Evolutionary conservation across 345 rosid species (phyloP).

Genomic region (Boechera divaricarpa): DNA sequence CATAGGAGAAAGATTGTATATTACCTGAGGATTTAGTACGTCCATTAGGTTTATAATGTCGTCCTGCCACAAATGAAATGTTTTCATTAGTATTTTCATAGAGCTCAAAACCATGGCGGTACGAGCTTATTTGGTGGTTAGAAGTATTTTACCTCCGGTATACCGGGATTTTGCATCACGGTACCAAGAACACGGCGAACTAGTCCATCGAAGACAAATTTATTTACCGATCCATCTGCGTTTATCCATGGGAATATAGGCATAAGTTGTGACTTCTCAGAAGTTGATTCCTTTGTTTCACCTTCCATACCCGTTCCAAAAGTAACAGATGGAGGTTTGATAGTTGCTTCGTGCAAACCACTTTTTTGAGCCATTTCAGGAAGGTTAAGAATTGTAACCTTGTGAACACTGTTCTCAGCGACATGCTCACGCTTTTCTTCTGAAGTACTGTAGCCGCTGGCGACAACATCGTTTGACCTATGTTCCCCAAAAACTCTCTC

Average conservation of each 20-base stretch:
- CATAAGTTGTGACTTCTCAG: slow-evolving; percentile 45
- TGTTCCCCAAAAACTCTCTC: slow-evolving; percentile 46
- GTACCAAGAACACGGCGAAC: slow-evolving; percentile 79
- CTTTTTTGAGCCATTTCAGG: slow-evolving; percentile 65
- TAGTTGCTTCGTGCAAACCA: slow-evolving; percentile 43
- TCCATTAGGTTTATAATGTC: slow-evolving; percentile 66
- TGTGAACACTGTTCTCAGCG: slow-evolving; percentile 56
- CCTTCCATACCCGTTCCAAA: slow-evolving; percentile 16
- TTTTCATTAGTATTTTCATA: slow-evolving; percentile 2
- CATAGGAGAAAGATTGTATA: neutral
- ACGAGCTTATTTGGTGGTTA: neutral
- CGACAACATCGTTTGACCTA: slow-evolving; percentile 43
- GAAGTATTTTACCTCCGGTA: slow-evolving; percentile 68
- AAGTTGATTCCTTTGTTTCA: slow-evolving; percentile 34
- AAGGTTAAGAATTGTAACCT: slow-evolving; percentile 85
- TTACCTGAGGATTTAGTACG: slow-evolving; percentile 90
- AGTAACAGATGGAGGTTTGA: slow-evolving; percentile 31
- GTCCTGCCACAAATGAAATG: slow-evolving; percentile 57
- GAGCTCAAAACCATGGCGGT: slow-evolving; percentile 5
- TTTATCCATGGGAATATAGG: slow-evolving; percentile 92
- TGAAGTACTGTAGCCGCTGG: slow-evolving; percentile 41
- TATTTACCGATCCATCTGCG: slow-evolving; percentile 85
- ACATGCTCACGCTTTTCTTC: slow-evolving; percentile 28
- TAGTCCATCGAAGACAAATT: slow-evolving; percentile 69
- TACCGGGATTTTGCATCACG: slow-evolving; percentile 91